Base-by-base conservation (phyloP, 768 basidiomycete genomes). In the Phlebiopsis flavidoalba region DNA sequence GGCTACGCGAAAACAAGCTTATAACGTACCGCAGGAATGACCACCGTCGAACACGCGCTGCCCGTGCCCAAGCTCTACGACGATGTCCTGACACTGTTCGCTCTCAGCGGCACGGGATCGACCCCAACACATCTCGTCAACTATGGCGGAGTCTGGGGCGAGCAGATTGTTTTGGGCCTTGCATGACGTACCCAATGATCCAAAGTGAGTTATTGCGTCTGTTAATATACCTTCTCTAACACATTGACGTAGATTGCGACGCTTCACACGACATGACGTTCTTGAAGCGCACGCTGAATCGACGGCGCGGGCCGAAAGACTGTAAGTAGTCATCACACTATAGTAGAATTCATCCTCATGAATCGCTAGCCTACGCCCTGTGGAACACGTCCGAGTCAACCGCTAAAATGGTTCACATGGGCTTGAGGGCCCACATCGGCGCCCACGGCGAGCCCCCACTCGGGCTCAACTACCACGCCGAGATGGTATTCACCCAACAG, bases 81-180 rank as follows among this genome's bases (percentile, higher is more conserved):
- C 21, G 89, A 89, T 63, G 75, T 90, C 52, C 66, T 85, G 24
- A 85, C 76, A 0, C 74, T 91, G 12, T 90, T 78, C 66, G 82
- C 83, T 5, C 58, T 76, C 67, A 90, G 88, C 66, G 89, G 89
- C 4, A 89, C 89, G 12, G 87, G 84, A 12, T 76, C 81, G 26
- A 89, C 88, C 0, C 89, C 89, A 2, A 91, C 89, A 0, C 89
- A 90, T 63, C 72, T 89, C 33, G 89, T 90, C 24, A 85, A 89
- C 67, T 91, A 90, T 67, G 89, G 89, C n/a, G 89, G 89, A 19
- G 77, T 76, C 1, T 80, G 71, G 69, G 89, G 88, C 3, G 88
- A 91, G 63, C 81, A 90, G 63, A 72, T 77, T 24, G 58, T 90
- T n/a, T 12, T 91, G 88, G 88, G 86, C 86, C 3, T 77, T 69